Percentiles rank a stretch among this genome's conserved stretches.
These are phyloP conservation scores for Nannochloropsis oceanica DNA, from an alignment of 108 stramenopile genomes.

Conservation along the genomic window DNA sequence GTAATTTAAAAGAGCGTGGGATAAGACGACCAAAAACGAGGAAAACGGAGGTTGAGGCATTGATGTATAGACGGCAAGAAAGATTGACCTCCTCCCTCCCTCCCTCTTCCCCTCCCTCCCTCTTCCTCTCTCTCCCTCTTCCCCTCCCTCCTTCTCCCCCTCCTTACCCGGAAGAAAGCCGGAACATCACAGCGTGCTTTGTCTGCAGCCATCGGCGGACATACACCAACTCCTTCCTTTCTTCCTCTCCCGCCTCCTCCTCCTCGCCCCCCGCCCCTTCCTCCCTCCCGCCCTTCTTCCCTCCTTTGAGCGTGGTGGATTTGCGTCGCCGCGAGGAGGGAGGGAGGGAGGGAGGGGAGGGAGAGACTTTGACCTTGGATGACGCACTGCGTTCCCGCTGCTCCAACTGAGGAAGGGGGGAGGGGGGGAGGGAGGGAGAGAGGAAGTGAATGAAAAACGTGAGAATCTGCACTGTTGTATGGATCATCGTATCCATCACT, in stretches of 20 bases:
- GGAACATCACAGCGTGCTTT: conserved; percentile 83
- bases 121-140: neutral
- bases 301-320: neutral
- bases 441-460: too few species aligned
- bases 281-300: neutral
- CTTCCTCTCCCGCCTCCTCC: neutral
- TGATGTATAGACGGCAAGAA: too few species aligned
- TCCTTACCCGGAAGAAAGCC: conserved; percentile 53
- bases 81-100: neutral
- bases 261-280: conserved; percentile 2
- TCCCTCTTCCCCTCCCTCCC: neutral
- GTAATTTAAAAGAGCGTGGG: too few species aligned
- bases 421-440: neutral
- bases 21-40: too few species aligned
- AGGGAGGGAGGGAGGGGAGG: neutral
- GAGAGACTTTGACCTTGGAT: neutral
- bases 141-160: conserved; percentile 78
- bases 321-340: neutral
- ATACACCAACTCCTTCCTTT: conserved; percentile 46
- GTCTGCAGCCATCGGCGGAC: conserved; percentile 96
- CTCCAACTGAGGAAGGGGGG: neutral
- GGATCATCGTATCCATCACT: too few species aligned
- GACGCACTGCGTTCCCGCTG: neutral
- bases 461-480: too few species aligned
- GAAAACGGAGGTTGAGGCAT: too few species aligned